These are phyloP conservation scores for Thalassiosira pacifica DNA, from an alignment of 352 stramenopile species.

Conservation along the genomic window DNA sequence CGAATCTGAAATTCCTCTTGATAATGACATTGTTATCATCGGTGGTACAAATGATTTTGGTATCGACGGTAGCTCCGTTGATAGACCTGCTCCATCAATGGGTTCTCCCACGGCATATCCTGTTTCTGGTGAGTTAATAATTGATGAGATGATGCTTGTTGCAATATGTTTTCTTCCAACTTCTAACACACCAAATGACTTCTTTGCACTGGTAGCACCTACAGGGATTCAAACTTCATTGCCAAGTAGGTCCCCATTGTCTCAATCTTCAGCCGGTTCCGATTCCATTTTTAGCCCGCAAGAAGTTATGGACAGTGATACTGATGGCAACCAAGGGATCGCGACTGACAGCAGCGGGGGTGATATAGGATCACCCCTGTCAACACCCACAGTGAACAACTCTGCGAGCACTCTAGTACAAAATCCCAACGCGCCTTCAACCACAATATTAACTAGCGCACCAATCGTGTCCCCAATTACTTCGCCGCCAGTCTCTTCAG, in stretches of 20 bases:
- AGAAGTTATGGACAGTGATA: neutral
- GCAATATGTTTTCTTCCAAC: neutral
- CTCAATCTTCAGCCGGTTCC: neutral
- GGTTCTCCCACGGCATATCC: neutral
- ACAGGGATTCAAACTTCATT: no score
- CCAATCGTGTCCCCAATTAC: neutral
- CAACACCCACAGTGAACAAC: slow-evolving; percentile 3
- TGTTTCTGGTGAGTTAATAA: slow-evolving; percentile 2
- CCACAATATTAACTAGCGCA: no score
- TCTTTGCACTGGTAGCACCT: no score
- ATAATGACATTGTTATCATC: neutral
- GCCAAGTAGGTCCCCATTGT: no score
- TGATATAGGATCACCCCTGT: neutral
- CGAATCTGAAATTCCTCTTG: neutral
- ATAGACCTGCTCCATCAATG: neutral
- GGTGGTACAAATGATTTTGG: neutral
- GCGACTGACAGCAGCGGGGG: neutral
- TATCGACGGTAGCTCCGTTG: neutral
- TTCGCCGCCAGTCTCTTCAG: no score
- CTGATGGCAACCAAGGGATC: neutral
- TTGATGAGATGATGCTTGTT: neutral
- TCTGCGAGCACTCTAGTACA: neutral
- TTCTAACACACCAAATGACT: no score
- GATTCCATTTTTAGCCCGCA: neutral
- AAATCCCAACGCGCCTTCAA: neutral